Percentiles rank a stretch among this genome's conserved stretches.
Evolutionary conservation across 2,329 filamentous ascomycete species (phyloP).

Genomic region (Colletotrichum abscissum): DNA sequence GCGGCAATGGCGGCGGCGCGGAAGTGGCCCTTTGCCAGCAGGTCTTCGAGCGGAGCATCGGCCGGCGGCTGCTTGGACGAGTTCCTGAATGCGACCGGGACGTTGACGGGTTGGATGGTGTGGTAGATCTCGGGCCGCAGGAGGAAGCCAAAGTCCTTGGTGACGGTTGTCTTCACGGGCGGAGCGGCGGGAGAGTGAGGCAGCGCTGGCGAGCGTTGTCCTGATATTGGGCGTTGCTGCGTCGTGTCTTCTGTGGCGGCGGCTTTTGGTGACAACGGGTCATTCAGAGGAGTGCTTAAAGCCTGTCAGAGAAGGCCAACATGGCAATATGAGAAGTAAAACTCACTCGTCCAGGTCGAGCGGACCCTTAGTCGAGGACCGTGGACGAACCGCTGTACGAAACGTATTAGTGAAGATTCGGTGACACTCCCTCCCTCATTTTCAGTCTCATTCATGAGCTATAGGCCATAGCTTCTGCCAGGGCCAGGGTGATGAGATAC

Average conservation of each 20-base stretch:
- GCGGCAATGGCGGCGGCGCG: conserved; percentile 79
- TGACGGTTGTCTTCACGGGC: conserved; percentile 48
- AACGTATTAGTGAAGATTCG: not conserved
- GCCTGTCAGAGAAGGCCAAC: conserved; percentile 36
- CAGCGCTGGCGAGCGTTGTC: conserved; percentile 39
- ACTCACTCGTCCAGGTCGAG: conserved; percentile 81
- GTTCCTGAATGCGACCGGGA: conserved; percentile 75
- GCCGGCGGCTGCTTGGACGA: conserved; percentile 72
- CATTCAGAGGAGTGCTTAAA: conserved; percentile 36
- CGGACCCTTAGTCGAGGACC: conserved; percentile 81
- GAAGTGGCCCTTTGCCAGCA: conserved; percentile 81
- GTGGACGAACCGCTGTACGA: conserved; percentile 64
- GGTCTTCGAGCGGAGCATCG: conserved; percentile 72
- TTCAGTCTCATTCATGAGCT: not conserved
- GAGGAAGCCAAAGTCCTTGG: conserved; percentile 83
- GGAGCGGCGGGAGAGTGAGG: conserved; percentile 45
- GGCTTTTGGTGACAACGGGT: conserved; percentile 34
- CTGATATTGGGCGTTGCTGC: conserved; percentile 36
- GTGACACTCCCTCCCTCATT: not conserved
- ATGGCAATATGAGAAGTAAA: conserved; percentile 16
- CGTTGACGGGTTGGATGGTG: conserved; percentile 72
- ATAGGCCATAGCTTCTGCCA: not conserved
- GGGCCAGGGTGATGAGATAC: not conserved
- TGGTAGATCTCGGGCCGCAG: conserved; percentile 87
- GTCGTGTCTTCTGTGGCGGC: conserved; percentile 32